Percentiles rank a stretch among this genome's conserved stretches.
Evolutionary conservation across 352 stramenopile species (phyloP).

Genomic region (Globisporangium solare): DNA sequence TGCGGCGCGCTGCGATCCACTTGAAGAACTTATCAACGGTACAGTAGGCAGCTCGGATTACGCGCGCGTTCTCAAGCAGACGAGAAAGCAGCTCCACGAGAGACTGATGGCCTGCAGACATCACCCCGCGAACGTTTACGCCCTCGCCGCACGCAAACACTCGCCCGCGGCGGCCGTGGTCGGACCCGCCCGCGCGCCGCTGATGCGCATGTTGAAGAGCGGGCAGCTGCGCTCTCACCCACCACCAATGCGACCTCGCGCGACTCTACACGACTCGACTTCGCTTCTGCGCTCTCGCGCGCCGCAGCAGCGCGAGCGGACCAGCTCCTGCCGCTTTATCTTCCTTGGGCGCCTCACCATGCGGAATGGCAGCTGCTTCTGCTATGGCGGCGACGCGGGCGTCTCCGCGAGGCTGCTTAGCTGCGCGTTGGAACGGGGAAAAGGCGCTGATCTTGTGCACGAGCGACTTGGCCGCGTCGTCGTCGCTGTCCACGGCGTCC

Average conservation of each 20-base stretch:
- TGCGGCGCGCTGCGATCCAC: too few species aligned
- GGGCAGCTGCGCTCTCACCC: not conserved
- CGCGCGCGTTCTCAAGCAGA: too few species aligned
- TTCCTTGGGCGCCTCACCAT: not conserved
- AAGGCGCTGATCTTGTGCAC: not conserved
- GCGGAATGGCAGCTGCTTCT: not conserved
- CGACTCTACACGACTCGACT: not conserved
- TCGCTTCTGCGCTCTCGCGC: slow-evolving; percentile 3
- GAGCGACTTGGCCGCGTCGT: not conserved
- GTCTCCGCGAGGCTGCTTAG: not conserved
- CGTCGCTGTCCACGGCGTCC: not conserved
- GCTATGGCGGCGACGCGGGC: not conserved
- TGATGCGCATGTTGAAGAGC: too few species aligned
- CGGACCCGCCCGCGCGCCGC: too few species aligned
- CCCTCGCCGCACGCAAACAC: too few species aligned
- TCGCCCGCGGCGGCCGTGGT: too few species aligned
- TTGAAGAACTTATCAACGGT: too few species aligned
- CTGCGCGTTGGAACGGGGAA: not conserved
- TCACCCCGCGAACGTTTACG: too few species aligned
- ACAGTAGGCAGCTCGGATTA: too few species aligned
- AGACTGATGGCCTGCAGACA: too few species aligned
- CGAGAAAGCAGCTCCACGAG: too few species aligned
- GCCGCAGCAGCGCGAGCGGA: not conserved
- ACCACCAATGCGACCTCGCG: not conserved
- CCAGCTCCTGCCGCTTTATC: not conserved